Evolutionary conservation across 2,329 filamentous ascomycete genomes (phyloP), one percentile per base, ranked within the genome.

Genomic region (Penicillium griseofulvum): DNA sequence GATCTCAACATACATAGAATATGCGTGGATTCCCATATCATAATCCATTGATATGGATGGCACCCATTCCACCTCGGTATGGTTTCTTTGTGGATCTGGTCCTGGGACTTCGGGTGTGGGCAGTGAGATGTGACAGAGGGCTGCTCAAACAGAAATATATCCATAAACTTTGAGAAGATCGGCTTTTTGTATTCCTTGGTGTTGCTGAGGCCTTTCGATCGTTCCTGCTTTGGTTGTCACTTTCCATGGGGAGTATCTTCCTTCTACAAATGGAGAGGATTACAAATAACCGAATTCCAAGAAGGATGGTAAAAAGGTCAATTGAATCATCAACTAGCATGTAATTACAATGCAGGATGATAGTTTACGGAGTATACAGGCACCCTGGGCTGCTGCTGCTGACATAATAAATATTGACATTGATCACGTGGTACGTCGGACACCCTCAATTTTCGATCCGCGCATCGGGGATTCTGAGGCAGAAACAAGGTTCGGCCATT

Each of bases 401-500:
- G 49, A 52, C 34, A 43, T 52, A 52, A 52, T 17, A 5, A 5
- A 11, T 17, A 34, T 33, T 31, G 33, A 22, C 5, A 4, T 2
- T 9, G 45, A 33, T 62, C 64, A 66, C 64, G 64, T 66, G 63
- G 12, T 9, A 17, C 10, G 9, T 50, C 44, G 51, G 60, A 47
- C 58, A 60, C 58, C 64, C 57, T 62, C 61, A 66, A 66, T 66
- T 66, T 66, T 66, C 64, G 56, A 58, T 58, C 56, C 61, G 60
- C 58, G 44, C 42, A 55, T 53, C 49, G 56, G 51, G 53, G 46
- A 57, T 56, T 44, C 48, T 24, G 5, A 34, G 57, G 54, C 53
- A 63, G 53, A 53, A 58, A 59, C 64, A 59, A 49, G 56, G 49
- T 57, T 56, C 58, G 64, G 65, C 66, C 66, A 71, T 69, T 69